Evolutionary conservation across 2,329 filamentous ascomycete genomes (phyloP).

Genomic region (Talaromyces sp.): DNA sequence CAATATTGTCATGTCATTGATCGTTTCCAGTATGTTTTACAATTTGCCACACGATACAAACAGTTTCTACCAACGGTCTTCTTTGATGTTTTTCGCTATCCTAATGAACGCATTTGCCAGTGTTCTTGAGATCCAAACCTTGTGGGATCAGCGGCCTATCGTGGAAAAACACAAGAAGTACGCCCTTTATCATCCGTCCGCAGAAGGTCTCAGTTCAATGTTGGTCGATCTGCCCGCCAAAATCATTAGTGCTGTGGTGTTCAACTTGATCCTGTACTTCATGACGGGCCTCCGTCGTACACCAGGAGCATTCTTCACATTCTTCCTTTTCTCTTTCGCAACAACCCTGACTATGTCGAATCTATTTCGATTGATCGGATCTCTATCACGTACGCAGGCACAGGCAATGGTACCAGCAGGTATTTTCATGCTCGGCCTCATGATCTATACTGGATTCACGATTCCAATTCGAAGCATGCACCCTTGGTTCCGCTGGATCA

Average conservation of each 20-base stretch:
- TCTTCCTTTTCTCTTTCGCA: slow-evolving; percentile 69
- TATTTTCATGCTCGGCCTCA: slow-evolving; percentile 41
- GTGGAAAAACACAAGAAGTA: slow-evolving; percentile 87
- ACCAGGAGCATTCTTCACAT: slow-evolving; percentile 77
- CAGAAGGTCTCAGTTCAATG: slow-evolving; percentile 85
- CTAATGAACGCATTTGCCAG: slow-evolving; percentile 80
- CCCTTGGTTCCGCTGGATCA: slow-evolving; percentile 77
- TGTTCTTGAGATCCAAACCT: slow-evolving; percentile 75
- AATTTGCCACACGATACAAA: slow-evolving; percentile 60
- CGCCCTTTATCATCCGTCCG: slow-evolving; percentile 85
- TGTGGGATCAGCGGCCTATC: slow-evolving; percentile 84
- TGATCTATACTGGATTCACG: slow-evolving; percentile 49
- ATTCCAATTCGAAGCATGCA: slow-evolving; percentile 58
- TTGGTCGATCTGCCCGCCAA: slow-evolving; percentile 82
- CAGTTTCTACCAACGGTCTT: slow-evolving; percentile 74
- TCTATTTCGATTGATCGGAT: slow-evolving; percentile 76
- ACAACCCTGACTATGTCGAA: slow-evolving; percentile 76
- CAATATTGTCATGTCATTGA: slow-evolving; percentile 70
- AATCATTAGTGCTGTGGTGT: slow-evolving; percentile 63
- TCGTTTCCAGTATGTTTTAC: slow-evolving; percentile 77
- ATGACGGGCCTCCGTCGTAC: slow-evolving; percentile 74
- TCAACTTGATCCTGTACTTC: slow-evolving; percentile 81
- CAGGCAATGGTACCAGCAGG: slow-evolving; percentile 55
- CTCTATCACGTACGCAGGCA: slow-evolving; percentile 62
- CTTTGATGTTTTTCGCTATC: slow-evolving; percentile 80